These are phyloP conservation scores for Sphaceloma murrayae DNA, from an alignment of 2,329 filamentous ascomycete species.

Conservation along the genomic window DNA sequence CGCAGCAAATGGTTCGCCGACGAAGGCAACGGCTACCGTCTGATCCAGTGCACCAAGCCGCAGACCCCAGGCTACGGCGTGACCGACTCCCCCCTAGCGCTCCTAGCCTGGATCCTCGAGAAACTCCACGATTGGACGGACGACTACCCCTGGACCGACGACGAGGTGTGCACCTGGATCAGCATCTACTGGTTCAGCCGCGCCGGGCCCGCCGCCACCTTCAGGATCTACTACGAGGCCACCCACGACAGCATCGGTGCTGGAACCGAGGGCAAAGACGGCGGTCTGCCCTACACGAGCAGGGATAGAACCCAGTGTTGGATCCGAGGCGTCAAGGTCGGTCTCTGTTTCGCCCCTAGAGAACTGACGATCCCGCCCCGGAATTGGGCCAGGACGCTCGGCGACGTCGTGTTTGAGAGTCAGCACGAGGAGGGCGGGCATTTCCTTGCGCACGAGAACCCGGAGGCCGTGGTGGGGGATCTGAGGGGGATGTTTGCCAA, in stretches of 20 bases:
- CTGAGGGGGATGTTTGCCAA: constrained; percentile 48
- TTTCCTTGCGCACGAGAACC: constrained; percentile 50
- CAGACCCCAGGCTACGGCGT: constrained; percentile 63
- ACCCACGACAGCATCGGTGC: constrained; percentile 31
- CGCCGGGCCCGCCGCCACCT: constrained; percentile 57
- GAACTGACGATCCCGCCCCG: constrained; percentile 48
- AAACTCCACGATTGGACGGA: constrained; percentile 72
- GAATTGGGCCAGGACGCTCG: constrained; percentile 50
- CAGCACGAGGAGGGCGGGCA: constrained; percentile 45
- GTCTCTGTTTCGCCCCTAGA: constrained; percentile 47
- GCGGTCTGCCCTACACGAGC: constrained; percentile 19
- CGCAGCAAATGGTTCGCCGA: constrained; percentile 49
- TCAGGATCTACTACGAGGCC: constrained; percentile 64
- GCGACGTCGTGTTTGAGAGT: constrained; percentile 48
- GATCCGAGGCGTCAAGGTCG: constrained; percentile 42
- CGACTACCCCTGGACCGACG: constrained; percentile 60
- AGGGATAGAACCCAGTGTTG: constrained; percentile 33
- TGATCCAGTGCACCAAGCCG: constrained; percentile 56
- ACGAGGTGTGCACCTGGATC: constrained; percentile 68
- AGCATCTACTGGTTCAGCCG: constrained; percentile 62
- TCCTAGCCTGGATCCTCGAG: constrained; percentile 72
- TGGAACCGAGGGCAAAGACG: constrained; percentile 4
- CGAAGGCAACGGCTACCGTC: constrained; percentile 51
- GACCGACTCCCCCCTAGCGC: constrained; percentile 57
- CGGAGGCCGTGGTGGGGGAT: constrained; percentile 43